A percentile compares a stretch with the other conserved stretches of the same genome.
These are phyloP conservation scores for Aspergillus fischeri DNA, from an alignment of 2,329 filamentous ascomycete genomes.

Conservation along the genomic window DNA sequence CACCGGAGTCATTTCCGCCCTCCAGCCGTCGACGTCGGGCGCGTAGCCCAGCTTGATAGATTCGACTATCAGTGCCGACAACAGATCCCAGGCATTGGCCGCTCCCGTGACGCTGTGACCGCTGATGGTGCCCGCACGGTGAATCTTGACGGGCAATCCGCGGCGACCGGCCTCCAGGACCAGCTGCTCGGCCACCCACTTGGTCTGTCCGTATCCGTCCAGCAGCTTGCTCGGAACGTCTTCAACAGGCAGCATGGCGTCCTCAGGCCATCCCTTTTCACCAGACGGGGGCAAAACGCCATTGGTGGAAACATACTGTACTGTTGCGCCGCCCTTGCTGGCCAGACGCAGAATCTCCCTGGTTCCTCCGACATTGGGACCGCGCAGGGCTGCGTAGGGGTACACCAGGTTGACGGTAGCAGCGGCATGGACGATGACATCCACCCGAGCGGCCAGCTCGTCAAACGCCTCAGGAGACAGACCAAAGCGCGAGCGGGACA, in stretches of 20 bases:
- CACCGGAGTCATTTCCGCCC: conserved; percentile 78
- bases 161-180: conserved; percentile 65
- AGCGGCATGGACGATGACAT: conserved; percentile 73
- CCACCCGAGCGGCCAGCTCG: conserved; percentile 59
- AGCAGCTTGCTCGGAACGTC: conserved; percentile 65
- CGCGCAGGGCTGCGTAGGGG: conserved; percentile 70
- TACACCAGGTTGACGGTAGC: conserved; percentile 79
- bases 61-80: conserved; percentile 72
- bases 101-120: conserved; percentile 72
- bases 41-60: conserved; percentile 68
- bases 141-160: conserved; percentile 66
- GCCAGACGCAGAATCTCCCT: conserved; percentile 70
- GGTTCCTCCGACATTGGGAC: conserved; percentile 75
- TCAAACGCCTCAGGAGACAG: conserved; percentile 63
- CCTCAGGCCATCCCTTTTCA: conserved; percentile 66
- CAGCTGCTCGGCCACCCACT: conserved; percentile 76
- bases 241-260: conserved; percentile 61
- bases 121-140: conserved; percentile 72
- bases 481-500: conserved; percentile 65
- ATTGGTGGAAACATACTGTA: conserved; percentile 77
- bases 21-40: conserved; percentile 70
- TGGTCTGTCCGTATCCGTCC: conserved; percentile 75
- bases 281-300: conserved; percentile 67
- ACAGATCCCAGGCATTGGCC: conserved; percentile 72
- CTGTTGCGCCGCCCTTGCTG: conserved; percentile 61